These are phyloP conservation scores for Pythium dissimile DNA, from an alignment of 352 stramenopile genomes.

Conservation along the genomic window DNA sequence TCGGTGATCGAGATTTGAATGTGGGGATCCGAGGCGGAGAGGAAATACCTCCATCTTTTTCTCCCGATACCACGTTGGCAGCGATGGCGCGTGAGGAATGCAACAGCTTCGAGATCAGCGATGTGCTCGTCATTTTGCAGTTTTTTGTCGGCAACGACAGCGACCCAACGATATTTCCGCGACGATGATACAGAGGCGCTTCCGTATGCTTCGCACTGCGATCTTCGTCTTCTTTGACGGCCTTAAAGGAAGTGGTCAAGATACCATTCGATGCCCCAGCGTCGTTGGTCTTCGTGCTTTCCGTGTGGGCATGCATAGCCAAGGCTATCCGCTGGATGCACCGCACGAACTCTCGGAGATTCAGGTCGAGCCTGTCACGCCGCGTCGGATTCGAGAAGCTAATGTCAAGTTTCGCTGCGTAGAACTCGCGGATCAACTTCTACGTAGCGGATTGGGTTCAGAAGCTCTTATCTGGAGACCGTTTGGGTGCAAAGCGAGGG, in stretches of 20 bases:
- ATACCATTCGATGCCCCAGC: slow-evolving; percentile 28
- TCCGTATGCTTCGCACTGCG: slow-evolving; percentile 21
- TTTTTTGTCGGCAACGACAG: slow-evolving; percentile 38
- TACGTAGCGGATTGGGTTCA: no score
- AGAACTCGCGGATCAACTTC: slow-evolving; percentile 70
- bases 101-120: slow-evolving; percentile 56
- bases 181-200: slow-evolving; percentile 44
- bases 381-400: slow-evolving; percentile 50
- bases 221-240: slow-evolving; percentile 45
- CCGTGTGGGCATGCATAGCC: slow-evolving; percentile 64
- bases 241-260: slow-evolving; percentile 43
- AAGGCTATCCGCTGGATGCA: slow-evolving; percentile 66
- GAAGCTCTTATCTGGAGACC: no score
- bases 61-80: not conserved
- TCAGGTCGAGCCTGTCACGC: slow-evolving; percentile 51
- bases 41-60: no score
- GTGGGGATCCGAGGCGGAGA: no score
- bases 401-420: slow-evolving; percentile 69
- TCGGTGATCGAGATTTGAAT: not conserved
- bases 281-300: slow-evolving; percentile 10
- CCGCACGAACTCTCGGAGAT: slow-evolving; percentile 69
- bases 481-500: not conserved
- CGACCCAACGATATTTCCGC: slow-evolving; percentile 43
- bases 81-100: slow-evolving; percentile 33
- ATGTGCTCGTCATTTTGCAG: slow-evolving; percentile 63